A percentile compares a stretch with the other conserved stretches of the same genome.
Conservation (phyloP, 441 rosid genomes). For the Adansonia grandidieri region DNA sequence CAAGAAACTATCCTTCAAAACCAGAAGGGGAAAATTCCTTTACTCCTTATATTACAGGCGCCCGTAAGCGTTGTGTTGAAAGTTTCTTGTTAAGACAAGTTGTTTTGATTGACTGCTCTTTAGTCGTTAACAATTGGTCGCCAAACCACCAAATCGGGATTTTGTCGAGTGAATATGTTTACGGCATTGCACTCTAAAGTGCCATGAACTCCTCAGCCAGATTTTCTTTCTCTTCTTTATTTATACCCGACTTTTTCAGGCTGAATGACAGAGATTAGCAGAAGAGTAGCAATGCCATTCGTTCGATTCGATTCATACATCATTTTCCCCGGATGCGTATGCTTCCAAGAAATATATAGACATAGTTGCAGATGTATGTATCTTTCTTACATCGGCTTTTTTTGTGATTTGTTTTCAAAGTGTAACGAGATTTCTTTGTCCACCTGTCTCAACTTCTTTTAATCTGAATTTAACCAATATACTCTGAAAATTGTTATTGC, state of each 20-base stretch:
- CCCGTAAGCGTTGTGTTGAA: conserved; percentile 44
- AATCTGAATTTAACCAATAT: neutral
- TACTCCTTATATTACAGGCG: conserved; percentile 36
- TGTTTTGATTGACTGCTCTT: conserved; percentile 36
- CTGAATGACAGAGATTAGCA: neutral
- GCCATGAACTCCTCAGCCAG: neutral
- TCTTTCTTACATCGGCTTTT: neutral
- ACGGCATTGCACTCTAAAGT: conserved; percentile 30
- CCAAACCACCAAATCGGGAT: conserved; percentile 39
- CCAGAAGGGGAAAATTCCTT: conserved; percentile 31
- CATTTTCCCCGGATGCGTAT: neutral
- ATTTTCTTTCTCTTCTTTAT: neutral
- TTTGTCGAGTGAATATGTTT: conserved; percentile 39
- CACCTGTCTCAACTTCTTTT: neutral
- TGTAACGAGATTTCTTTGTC: neutral
- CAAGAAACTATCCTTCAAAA: conserved; percentile 43
- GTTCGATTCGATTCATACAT: neutral
- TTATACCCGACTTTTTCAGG: neutral
- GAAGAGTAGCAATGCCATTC: neutral
- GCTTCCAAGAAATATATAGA: neutral
- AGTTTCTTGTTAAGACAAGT: conserved; percentile 39
- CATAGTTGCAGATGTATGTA: neutral
- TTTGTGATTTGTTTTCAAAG: neutral
- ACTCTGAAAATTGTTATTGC: neutral
- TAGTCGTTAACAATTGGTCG: conserved; percentile 55